Evolutionary conservation across 106 monocot genomes (phyloP), one percentile per base, ranked within the genome.

Genomic region (Hemerocallis citrina): DNA sequence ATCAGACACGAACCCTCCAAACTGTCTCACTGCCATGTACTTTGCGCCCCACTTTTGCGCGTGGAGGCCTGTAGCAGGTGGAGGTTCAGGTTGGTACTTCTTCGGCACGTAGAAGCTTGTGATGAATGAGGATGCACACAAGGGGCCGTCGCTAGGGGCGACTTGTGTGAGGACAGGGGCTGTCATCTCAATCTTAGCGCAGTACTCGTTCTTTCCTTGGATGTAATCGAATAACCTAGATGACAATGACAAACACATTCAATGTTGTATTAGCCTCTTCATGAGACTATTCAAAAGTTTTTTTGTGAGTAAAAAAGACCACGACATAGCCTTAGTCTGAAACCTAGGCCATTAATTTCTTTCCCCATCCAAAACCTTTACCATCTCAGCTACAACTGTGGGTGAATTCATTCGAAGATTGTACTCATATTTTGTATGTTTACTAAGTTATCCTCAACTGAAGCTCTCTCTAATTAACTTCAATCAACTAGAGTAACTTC

Each of bases 101-200:
- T 67, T 68, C 4, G 85, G 85, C 29, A 93, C 57, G 49, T 82
- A 93, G 65, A 93, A 93, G 72, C 93, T 93, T 14, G 89, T 82
- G 7, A 75, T 64, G 34, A 93, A 93, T 10, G 93, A 77, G 19
- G 92, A 93, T 23, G 77, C 68, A 21, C 85, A 89, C 81, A 89
- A 77, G 29, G 93, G 93, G 0, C 88, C 93, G 45, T 85, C 85
- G 55, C 93, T 93, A 16, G 93, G 85, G 6, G 70, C 52, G 49
- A 93, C 79, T 55, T 85, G 54, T 7, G 85, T 77, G 21, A 89
- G 73, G 40, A 93, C 93, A 0, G 93, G 93, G 10, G 59, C 85
- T 11, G 93, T 93, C 89, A 93, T 93, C 61, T 89, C 89, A 52
- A 93, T 85, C 49, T 70, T 82, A 20, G 49, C 63, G 0, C 54